phyloP scores from a whole-genome alignment of 2,329 filamentous ascomycete species.

The Ascosphaera pollenicola region DNA sequence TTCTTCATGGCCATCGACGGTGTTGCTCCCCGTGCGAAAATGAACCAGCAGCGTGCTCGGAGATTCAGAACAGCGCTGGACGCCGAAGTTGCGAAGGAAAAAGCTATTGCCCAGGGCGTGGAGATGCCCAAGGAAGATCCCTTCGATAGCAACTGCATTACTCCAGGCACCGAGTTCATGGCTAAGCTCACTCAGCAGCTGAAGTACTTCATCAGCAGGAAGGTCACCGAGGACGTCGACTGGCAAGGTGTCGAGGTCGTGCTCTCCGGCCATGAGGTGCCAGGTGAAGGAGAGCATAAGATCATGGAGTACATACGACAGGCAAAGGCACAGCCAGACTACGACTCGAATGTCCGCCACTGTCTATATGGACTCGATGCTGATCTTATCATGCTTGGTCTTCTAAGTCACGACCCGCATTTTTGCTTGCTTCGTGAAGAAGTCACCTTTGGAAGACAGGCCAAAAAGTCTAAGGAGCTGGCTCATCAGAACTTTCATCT shows the following conservation, averaged over 20 bases:
- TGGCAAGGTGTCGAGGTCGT: conserved; percentile 97
- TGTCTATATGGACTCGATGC: conserved; percentile 95
- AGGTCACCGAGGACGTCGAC: conserved; percentile 86
- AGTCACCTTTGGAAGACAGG: conserved; percentile 83
- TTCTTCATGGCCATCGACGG: conserved; percentile 99
- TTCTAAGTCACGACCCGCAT: conserved; percentile 93
- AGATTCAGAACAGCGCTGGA: conserved; percentile 90
- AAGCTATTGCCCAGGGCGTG: conserved; percentile 70
- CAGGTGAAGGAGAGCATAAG: conserved; percentile 96
- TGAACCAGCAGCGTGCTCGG: conserved; percentile 95
- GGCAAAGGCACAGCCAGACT: conserved; percentile 82
- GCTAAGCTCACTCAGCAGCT: conserved; percentile 81
- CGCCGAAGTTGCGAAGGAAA: conserved; percentile 70
- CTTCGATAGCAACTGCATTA: conserved; percentile 99
- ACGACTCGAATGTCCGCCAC: conserved; percentile 83
- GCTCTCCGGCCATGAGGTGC: conserved; percentile 90
- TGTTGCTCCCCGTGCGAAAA: conserved; percentile 92
- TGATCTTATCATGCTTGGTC: conserved; percentile 93
- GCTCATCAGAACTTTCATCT: conserved; percentile 99
- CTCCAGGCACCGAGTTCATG: conserved; percentile 93
- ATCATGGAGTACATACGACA: conserved; percentile 99
- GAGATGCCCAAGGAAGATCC: conserved; percentile 89
- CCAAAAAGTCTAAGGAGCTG: conserved; percentile 76
- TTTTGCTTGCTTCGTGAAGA: conserved; percentile 95
- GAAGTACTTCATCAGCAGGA: conserved; percentile 98